These are phyloP conservation scores for Colletotrichum cordylinicola DNA, from an alignment of 2,329 filamentous ascomycete species.

Conservation along the genomic window DNA sequence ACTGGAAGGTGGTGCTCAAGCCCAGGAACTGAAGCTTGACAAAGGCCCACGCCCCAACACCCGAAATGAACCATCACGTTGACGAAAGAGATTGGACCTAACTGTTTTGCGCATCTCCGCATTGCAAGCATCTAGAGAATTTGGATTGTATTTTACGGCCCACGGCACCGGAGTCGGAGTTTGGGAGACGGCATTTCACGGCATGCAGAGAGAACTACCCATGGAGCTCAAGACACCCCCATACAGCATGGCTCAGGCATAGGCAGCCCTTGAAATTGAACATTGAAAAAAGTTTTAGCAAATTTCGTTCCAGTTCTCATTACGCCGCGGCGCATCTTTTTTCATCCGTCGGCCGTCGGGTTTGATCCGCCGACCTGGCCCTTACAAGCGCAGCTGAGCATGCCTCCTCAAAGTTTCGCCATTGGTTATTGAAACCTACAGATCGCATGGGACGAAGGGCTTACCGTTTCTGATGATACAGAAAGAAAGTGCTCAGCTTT, in stretches of 20 bases:
- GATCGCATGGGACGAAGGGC: neutral
- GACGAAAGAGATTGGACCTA: neutral
- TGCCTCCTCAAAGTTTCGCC: neutral
- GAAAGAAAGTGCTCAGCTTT: neutral
- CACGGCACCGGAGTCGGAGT: neutral
- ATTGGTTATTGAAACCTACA: neutral
- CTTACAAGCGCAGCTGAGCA: neutral
- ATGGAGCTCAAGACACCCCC: neutral
- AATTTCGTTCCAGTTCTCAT: too few species aligned
- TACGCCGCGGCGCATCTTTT: too few species aligned
- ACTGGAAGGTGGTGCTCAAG: conserved; percentile 39
- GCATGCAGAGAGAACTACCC: neutral
- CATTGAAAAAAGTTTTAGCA: neutral
- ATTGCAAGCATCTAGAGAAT: neutral
- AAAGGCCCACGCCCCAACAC: fast-evolving
- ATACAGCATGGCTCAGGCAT: neutral
- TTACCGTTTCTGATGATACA: neutral
- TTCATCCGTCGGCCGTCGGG: neutral
- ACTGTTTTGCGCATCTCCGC: neutral
- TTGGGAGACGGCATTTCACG: neutral
- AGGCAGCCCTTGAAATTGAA: neutral
- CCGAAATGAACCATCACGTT: neutral
- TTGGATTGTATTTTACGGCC: neutral
- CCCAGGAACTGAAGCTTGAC: conserved; percentile 19
- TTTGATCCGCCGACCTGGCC: neutral